These are phyloP conservation scores for Termitomyces bulborhizus DNA, from an alignment of 768 basidiomycete species.

Conservation along the genomic window DNA sequence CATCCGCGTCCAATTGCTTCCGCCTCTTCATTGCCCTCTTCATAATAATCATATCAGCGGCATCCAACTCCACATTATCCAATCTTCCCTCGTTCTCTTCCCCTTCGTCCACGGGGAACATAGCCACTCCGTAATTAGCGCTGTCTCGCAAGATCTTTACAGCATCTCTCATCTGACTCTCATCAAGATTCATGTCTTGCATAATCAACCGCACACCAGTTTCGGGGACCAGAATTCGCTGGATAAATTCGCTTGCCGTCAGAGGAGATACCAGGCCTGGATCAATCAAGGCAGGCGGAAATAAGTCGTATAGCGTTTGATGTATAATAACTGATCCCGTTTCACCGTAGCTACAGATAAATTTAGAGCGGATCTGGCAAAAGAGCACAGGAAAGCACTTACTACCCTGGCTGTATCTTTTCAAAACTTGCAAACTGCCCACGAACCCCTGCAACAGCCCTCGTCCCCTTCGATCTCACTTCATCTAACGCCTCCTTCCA, in stretches of 20 bases:
- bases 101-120: conserved; percentile 71
- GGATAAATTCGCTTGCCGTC: conserved; percentile 68
- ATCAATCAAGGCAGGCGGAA: conserved; percentile 57
- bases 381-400: conserved; percentile 20
- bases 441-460: conserved; percentile 58
- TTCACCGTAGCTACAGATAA: conserved; percentile 70
- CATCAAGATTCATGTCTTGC: conserved; percentile 54
- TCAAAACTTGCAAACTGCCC: conserved; percentile 79
- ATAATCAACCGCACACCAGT: conserved; percentile 76
- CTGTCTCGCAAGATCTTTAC: conserved; percentile 65
- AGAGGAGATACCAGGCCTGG: conserved; percentile 56
- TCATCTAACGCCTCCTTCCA: conserved; percentile 64
- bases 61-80: conserved; percentile 29
- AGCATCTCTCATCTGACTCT: conserved; percentile 36
- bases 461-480: conserved; percentile 58
- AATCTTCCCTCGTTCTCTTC: conserved; percentile 32
- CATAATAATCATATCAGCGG: conserved; percentile 48
- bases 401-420: conserved; percentile 89
- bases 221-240: conserved; percentile 87
- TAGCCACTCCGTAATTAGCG: conserved; percentile 75
- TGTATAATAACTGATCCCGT: conserved; percentile 77
- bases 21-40: conserved; percentile 46
- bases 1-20: conserved; percentile 43
- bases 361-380: neutral
- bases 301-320: conserved; percentile 68